Evolutionary conservation across 2,329 filamentous ascomycete species (phyloP).

Genomic region (Xylaria sp.): DNA sequence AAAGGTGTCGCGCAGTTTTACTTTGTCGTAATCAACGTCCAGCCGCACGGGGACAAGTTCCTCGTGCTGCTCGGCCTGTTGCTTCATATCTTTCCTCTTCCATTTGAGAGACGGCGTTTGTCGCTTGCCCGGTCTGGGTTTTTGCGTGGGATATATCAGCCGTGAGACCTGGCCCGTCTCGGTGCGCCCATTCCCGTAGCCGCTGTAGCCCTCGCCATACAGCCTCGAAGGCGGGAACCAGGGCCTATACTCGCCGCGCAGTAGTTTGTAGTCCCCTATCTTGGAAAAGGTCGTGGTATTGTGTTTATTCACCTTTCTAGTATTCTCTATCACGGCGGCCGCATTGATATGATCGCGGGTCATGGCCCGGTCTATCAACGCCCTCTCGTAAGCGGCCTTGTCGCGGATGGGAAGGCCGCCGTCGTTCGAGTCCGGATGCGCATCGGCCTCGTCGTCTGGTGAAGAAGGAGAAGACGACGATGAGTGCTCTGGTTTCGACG

Average conservation of each 20-base stretch:
- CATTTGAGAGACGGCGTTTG: constrained; percentile 78
- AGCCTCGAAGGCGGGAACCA: constrained; percentile 67
- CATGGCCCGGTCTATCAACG: constrained; percentile 65
- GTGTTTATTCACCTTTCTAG: constrained; percentile 64
- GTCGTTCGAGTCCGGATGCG: constrained; percentile 47
- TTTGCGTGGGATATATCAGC: constrained; percentile 82
- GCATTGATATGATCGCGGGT: constrained; percentile 65
- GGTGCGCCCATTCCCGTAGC: constrained; percentile 88
- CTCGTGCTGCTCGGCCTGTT: constrained; percentile 90
- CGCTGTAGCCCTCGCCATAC: constrained; percentile 82
- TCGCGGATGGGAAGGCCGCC: constrained; percentile 56
- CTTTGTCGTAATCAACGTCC: constrained; percentile 94
- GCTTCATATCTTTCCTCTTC: constrained; percentile 79
- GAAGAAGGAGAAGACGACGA: constrained; percentile 46
- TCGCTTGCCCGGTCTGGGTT: constrained; percentile 79
- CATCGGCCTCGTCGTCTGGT: constrained; percentile 47
- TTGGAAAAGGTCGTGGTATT: constrained; percentile 72
- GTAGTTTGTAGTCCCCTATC: constrained; percentile 73
- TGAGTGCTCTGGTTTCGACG: constrained; percentile 46
- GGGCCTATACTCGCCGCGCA: constrained; percentile 65
- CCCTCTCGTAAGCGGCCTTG: constrained; percentile 64
- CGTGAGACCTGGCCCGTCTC: constrained; percentile 73
- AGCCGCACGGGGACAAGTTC: constrained; percentile 90
- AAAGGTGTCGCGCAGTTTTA: constrained; percentile 95
- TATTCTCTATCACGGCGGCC: constrained; percentile 61